phyloP scores from a whole-genome alignment of 2,329 filamentous ascomycete species.

The Acrocalymma vagum region DNA sequence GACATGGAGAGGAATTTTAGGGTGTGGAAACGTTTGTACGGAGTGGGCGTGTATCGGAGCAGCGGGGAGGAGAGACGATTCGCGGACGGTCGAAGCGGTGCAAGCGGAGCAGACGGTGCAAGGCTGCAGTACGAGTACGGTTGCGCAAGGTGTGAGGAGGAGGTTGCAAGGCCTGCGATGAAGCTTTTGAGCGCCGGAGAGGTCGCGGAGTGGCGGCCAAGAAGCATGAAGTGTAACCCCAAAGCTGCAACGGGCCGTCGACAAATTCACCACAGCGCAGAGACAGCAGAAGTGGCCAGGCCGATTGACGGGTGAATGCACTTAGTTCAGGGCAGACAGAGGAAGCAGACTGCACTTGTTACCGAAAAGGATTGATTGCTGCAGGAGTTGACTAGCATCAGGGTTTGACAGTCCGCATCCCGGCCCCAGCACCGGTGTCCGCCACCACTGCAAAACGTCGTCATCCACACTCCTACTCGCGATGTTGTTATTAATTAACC shows the following conservation, averaged over 20 bases:
- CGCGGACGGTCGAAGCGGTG: constrained; percentile 7
- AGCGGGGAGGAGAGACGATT: constrained; percentile 2
- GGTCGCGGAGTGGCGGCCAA: constrained; percentile 33
- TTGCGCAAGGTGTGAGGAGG: constrained; percentile 14
- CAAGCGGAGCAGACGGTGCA: constrained; percentile 14
- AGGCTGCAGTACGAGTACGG: constrained; percentile 7
- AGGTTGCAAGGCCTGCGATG: constrained; percentile 19
- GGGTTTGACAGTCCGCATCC: background rate
- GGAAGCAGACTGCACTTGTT: constrained; percentile 4
- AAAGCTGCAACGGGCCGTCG: constrained; percentile 1
- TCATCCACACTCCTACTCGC: no score
- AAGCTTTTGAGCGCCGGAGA: constrained; percentile 40
- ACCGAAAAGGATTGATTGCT: constrained; percentile 9
- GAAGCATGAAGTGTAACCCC: constrained; percentile 31
- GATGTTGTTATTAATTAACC: no score
- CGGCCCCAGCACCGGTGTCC: no score
- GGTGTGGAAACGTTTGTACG: constrained; percentile 5
- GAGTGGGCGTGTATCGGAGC: constrained; percentile 6
- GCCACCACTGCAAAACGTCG: no score
- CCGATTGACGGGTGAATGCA: background rate
- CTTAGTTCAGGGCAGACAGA: no score
- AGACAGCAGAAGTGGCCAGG: background rate
- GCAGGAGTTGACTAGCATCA: constrained; percentile 1
- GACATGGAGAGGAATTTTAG: constrained; percentile 18
- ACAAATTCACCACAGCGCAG: background rate